Evolutionary conservation across 306 rosid genomes (phyloP), one percentile per base, ranked within the genome.

Genomic region (Acacia melanoxylon): DNA sequence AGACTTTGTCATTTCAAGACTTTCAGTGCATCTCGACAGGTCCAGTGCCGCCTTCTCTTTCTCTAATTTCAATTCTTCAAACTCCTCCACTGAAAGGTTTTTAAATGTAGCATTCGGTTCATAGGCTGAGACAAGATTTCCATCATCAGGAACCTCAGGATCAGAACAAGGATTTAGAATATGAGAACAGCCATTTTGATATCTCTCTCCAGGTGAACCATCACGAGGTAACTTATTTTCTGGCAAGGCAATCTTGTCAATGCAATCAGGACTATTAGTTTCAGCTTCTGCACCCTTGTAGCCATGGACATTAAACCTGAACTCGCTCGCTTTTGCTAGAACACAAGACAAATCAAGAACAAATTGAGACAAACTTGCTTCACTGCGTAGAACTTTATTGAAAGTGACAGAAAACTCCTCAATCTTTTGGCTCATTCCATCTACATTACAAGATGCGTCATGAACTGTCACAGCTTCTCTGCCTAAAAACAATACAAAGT

Each of bases 201-300:
- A 92, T 72, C 86, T 86, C 82, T 85, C 91, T 71, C 89, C 84
- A 0, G 92, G 81, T 84, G 89, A 83, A 85, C 81, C 90, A 72
- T 89, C 90, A 82, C 80, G 92, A 67, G 83, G 84, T 66, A 84
- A 84, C 88, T 89, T 95, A 68, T 93, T 91, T 86, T 95, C 97
- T 6, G 97, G 97, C 83, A 96, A 84, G 49, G 91, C 99, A 77
- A 96, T 91, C 89, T 96, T 96, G 89, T 96, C 99, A 71, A 96
- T 96, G 86, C 98, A 96, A 88, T 95, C 97, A 45, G 97, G 94
- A 88, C 97, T 90, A 81, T 46, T 91, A 31, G 85, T 74, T 87
- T 92, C 99, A 6, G 86, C 87, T 84, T 88, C 94, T 66, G 84
- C 67, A 78, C 87, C 89, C 86, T 89, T 91, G 90, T 89, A 92